A percentile compares a stretch with the other conserved stretches of the same genome.
phyloP scores from a whole-genome alignment of 2,329 filamentous ascomycete species.

The Parastagonospora nodorum region DNA sequence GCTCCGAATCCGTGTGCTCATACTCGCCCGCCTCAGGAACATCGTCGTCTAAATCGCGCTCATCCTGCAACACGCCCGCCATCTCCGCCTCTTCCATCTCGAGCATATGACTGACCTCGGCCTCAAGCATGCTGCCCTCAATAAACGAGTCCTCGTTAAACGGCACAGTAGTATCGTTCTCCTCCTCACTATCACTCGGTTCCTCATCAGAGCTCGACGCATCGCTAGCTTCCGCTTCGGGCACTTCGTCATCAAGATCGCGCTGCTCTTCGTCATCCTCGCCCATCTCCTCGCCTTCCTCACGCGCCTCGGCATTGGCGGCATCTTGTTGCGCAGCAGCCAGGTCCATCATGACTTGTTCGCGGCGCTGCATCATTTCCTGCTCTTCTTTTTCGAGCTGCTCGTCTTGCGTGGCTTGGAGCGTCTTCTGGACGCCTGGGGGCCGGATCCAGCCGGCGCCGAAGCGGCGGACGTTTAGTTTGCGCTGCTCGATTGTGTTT shows the following conservation, averaged over 20 bases:
- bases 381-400: constrained; percentile 86
- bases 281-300: constrained; percentile 47
- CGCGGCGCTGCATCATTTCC: constrained; percentile 71
- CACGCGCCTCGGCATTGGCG: constrained; percentile 46
- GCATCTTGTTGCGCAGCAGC: constrained; percentile 61
- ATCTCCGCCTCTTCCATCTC: constrained; percentile 55
- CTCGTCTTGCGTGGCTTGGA: constrained; percentile 89
- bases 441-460: constrained; percentile 90
- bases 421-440: constrained; percentile 84
- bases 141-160: constrained; percentile 57
- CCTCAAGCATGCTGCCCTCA: constrained; percentile 51
- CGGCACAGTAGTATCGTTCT: constrained; percentile 54
- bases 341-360: constrained; percentile 74
- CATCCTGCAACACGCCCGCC: constrained; percentile 53
- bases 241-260: constrained; percentile 50
- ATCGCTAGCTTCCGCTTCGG: constrained; percentile 40
- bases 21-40: constrained; percentile 60
- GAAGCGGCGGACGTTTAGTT: constrained; percentile 82
- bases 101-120: constrained; percentile 45
- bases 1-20: constrained; percentile 60
- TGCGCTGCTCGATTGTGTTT: constrained; percentile 73
- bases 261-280: constrained; percentile 37
- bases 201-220: constrained; percentile 28
- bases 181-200: constrained; percentile 46
- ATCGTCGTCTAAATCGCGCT: constrained; percentile 56